Evolutionary conservation across 352 stramenopile genomes (phyloP), one percentile per base, ranked within the genome.

Genomic region (Phytopythium montanum): DNA sequence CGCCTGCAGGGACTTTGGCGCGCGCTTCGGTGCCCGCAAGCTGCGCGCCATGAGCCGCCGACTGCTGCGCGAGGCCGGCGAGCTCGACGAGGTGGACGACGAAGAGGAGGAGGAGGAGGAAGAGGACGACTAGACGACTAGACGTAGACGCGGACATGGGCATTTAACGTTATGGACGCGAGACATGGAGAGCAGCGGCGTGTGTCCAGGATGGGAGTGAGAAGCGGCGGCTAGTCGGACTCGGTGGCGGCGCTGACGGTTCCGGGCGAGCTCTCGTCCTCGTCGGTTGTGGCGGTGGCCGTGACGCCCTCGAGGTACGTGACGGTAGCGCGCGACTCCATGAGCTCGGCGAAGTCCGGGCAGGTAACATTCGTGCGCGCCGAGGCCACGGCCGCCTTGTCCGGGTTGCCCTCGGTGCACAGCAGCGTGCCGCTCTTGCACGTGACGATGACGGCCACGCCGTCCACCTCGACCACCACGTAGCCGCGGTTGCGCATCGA

Each of bases 401-500:
- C 74, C 6, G 81, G 77, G 69, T 91, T 89, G 48, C 80, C 79
- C 26, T 66, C 55, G 34, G 77, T 77, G 68, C 81, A 91, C 54
- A 72, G 67, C 64, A 91, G 66, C 36, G 54, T 60, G 55, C 73
- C 72, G 45, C 75, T 64, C 39, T 65, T 72, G 69, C 81, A 91
- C 29, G 81, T 91, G 65, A 91, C 73, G 50, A 85, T 76, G 55
- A 81, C 79, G 54, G 77, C 75, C 36, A 71, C 68, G 13, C 72
- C 72, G 45, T 75, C 60, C 42, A 87, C 29, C 38, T 59, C 54
- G 39, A 85, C 59, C 31, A 89, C 73, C 13, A 85, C 62, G 66
- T 86, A 88, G 29, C 81, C 81, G 29, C 68, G 81, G 61, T 79
- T 76, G 45, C 65, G 70, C 81, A 91, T 91, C 39, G 61, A 71